Evolutionary conservation across 2,329 filamentous ascomycete genomes (phyloP), one percentile per base, ranked within the genome.

Genomic region (Nemania bipapillata): DNA sequence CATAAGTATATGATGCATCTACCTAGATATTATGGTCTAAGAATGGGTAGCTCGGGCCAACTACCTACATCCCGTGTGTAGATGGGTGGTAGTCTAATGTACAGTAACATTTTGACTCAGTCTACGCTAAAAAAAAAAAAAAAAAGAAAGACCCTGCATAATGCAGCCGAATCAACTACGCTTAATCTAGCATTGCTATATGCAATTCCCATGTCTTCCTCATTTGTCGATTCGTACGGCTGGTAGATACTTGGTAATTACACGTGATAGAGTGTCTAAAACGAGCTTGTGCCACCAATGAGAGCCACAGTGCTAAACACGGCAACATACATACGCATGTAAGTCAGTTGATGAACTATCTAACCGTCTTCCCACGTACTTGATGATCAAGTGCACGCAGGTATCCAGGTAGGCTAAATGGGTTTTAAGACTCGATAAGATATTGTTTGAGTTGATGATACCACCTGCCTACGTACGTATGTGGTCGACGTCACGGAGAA

Each of bases 401-500:
- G n/a, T n/a, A n/a, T n/a, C n/a, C n/a, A n/a, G n/a, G n/a, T n/a
- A n/a, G n/a, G n/a, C n/a, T n/a, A n/a, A 50, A 26, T 11, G 4
- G 24, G 28, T 26, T 50, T n/a, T n/a, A n/a, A 50, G 26, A 15
- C 22, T 28, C 47, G 22, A 26, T 45, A 20, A 17, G 8, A n/a
- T 6, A 45, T 20, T 45, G 47, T 22, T 26, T 50, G n/a, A n/a
- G n/a, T n/a, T n/a, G n/a, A n/a, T 26, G 2, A 28, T 50, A 4
- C 30, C 9, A 9, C 30, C 30, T 32, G 30, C 40, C 40, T 45
- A 5, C 40, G 15, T 50, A 24, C n/a, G n/a, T n/a, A n/a, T n/a
- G 26, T 26, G 47, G 61, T 56, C 66, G 65, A 66, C 63, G 62
- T 74, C 72, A 74, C 58, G 60, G 30, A 26, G n/a, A 26, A 60